A percentile compares a stretch with the other conserved stretches of the same genome.
These are phyloP conservation scores for Puccinia coronata DNA, from an alignment of 1,284 basidiomycete species.

Conservation along the genomic window DNA sequence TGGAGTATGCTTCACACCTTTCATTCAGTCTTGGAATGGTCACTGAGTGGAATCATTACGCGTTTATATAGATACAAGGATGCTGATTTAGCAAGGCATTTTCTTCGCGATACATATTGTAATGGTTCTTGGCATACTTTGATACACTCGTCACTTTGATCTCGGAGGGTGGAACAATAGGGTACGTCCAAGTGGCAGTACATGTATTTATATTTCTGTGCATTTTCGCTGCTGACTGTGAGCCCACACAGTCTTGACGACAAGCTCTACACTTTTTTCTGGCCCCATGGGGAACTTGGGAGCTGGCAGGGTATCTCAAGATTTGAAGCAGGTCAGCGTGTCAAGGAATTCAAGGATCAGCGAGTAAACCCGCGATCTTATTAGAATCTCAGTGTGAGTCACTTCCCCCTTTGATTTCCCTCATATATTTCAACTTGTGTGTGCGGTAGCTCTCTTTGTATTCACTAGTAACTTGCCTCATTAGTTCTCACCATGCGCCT, in stretches of 20 bases:
- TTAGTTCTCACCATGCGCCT: slow-evolving; percentile 39
- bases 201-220: not conserved
- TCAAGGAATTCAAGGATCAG: slow-evolving; percentile 77
- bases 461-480: not conserved
- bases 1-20: slow-evolving; percentile 39
- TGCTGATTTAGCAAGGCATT: slow-evolving; percentile 76
- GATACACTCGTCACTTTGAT: slow-evolving; percentile 78
- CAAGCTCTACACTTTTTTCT: slow-evolving; percentile 81
- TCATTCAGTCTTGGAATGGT: not conserved
- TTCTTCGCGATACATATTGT: slow-evolving; percentile 82
- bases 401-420: not conserved
- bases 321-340: slow-evolving; percentile 78
- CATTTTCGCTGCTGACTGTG: not conserved
- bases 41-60: not conserved
- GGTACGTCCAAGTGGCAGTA: slow-evolving; percentile 62
- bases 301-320: slow-evolving; percentile 78
- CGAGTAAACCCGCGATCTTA: slow-evolving; percentile 71
- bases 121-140: slow-evolving; percentile 81
- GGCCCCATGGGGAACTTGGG: slow-evolving; percentile 72
- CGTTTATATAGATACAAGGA: slow-evolving; percentile 63
- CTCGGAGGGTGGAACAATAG: slow-evolving; percentile 79
- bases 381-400: slow-evolving; percentile 45
- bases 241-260: slow-evolving; percentile 70
- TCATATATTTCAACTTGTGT: not conserved
- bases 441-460: not conserved